Evolutionary conservation across 306 rosid genomes (phyloP).

Genomic region (Sophora flavescens): DNA sequence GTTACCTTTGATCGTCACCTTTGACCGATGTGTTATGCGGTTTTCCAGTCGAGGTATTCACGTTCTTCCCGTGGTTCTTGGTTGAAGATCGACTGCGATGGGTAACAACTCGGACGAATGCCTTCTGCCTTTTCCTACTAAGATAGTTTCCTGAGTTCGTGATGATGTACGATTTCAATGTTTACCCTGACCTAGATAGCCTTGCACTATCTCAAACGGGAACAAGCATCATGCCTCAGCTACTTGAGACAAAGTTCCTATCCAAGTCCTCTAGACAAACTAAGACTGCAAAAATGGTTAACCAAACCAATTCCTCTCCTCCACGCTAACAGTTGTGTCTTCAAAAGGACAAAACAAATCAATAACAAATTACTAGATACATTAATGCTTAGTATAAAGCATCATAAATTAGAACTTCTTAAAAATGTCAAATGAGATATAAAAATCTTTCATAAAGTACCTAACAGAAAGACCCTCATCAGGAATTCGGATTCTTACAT

Average conservation of each 20-base stretch:
- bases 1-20: too few species aligned
- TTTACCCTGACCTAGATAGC: too few species aligned
- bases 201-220: too few species aligned
- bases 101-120: too few species aligned
- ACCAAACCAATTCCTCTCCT: conserved; percentile 5
- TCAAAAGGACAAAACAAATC: conserved; percentile 7
- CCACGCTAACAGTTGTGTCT: conserved; percentile 29
- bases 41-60: too few species aligned
- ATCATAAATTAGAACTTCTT: neutral
- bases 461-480: neutral
- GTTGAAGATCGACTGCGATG: too few species aligned
- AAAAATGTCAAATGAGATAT: conserved; percentile 8
- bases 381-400: conserved; percentile 2
- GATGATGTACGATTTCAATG: too few species aligned
- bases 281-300: conserved; percentile 13
- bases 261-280: conserved; percentile 25
- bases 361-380: neutral
- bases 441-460: neutral
- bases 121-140: too few species aligned
- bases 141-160: too few species aligned
- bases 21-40: too few species aligned
- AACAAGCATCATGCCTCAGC: neutral
- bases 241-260: neutral
- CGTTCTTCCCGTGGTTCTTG: too few species aligned
- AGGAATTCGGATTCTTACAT: neutral